Base-by-base conservation (phyloP, 2,329 filamentous ascomycete genomes). In the Ascochyta viciae-villosae region DNA sequence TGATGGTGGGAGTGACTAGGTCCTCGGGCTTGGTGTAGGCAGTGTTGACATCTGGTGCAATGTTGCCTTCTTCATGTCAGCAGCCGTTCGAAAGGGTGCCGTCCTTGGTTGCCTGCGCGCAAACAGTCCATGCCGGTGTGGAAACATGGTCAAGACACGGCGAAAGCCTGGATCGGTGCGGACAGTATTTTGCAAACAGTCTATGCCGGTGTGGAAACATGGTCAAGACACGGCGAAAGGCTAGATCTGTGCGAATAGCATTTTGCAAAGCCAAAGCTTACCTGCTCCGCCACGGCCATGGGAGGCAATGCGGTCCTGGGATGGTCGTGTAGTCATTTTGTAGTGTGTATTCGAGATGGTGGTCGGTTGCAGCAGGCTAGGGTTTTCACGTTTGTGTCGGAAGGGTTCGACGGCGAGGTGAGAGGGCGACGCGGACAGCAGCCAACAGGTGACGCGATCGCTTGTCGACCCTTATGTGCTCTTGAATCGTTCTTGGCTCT, bases 1-100 rank as follows among this genome's bases (percentile, higher is more conserved):
- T 96, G 72, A 98, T 85, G 12, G 86, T 89, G 1, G 93, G 93
- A 1, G 92, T 96, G 68, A 88, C 80, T 61, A 96, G 86, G 70
- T 94, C 90, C 61, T 85, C 78, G 54, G 74, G 61, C 44, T 72
- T 69, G 43, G 73, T 63, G 44, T 68, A 61, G 43, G 66, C 68
- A 48, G 67, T 68, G 46, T 68, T 66, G 43, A 75, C 72, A 24
- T 76, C 74, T 39, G 74, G 74, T 52, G 70, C 76, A 56, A 83
- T 79, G 73, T 84, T 84, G 63, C 82, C 82, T 78, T 63, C n/a
- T 19, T 24, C 16, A 16, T 37, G 58, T 66, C 58, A 61, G 58
- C 34, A 22, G 31, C 9, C 12, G 13, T 27, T 24, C 8, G 5
- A 38, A 13, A 19, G 24, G 6, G 5, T 29, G 13, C 3, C 16